Evolutionary conservation across 2,329 filamentous ascomycete species (phyloP), one percentile per base, ranked within the genome.

Genomic region (Fonsecaea nubica): DNA sequence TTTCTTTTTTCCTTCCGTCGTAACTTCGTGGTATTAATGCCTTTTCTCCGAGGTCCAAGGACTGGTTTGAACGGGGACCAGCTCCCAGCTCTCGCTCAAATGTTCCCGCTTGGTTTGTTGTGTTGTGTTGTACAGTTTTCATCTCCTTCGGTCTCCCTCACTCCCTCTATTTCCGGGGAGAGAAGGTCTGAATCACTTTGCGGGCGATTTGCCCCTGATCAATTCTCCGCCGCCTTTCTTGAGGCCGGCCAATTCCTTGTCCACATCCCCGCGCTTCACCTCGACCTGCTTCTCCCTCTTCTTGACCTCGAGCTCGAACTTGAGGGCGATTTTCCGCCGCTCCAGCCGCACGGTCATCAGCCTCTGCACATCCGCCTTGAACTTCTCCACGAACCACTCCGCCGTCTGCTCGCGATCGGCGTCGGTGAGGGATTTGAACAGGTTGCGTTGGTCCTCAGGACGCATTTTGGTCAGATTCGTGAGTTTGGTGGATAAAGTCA

Each of bases 401-500:
- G 87, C 87, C 25, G 86, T 84, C 54, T 87, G 82, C 75, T 89
- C 87, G 85, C 87, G 89, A 68, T 88, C 81, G 3, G 80, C 75
- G 15, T 87, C 80, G 0, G 78, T 76, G 48, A 89, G 78, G 9
- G 80, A 81, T 1, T 78, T 76, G 68, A 89, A 83, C 74, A 88
- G 62, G 18, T 61, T 86, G 0, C 76, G 70, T 3, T 75, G 74
- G 66, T 86, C 84, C 3, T 82, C 77, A 32, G 76, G 58, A 0
- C 76, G 75, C 25, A 76, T 73, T 13, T 80, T 74, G 4, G 69
- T 74, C 33, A 80, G 71, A 25, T 82, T 74, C 30, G 78, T 73
- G 8, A 81, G 74, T 45, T 77, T 79, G 50, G 79, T 77, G 25
- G 75, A 65, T 9, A 81, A 64, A 10, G 74, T 71, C 54, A 68